Percentiles rank a stretch among this genome's conserved stretches.
phyloP scores from a whole-genome alignment of 2,329 filamentous ascomycete species.

The Phaeosphaeriaceae sp. region DNA sequence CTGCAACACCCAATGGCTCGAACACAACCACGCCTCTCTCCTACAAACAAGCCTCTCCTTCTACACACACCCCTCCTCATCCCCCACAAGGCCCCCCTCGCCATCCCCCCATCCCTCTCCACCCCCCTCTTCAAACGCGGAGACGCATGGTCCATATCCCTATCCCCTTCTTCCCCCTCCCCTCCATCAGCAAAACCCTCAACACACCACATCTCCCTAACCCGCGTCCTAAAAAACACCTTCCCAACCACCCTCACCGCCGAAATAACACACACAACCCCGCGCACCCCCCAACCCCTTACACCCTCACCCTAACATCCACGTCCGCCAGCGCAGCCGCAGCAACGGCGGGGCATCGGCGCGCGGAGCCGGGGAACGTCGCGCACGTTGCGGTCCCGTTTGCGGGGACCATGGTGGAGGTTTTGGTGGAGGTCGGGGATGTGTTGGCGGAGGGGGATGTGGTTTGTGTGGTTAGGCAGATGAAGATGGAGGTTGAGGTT shows the following conservation, averaged over 20 bases:
- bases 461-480: constrained; percentile 67
- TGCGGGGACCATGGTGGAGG: constrained; percentile 65
- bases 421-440: constrained; percentile 63
- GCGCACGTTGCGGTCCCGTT: constrained; percentile 64
- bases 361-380: constrained; percentile 58
- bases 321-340: constrained; percentile 53
- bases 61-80: neutral
- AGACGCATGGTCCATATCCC: constrained; percentile 63
- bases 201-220: constrained; percentile 61
- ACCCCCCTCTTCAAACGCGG: constrained; percentile 65
- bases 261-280: constrained; percentile 56
- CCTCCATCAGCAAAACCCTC: constrained; percentile 12
- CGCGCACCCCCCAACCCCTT: constrained; percentile 47
- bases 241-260: constrained; percentile 64
- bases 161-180: constrained; percentile 43
- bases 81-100: constrained; percentile 4
- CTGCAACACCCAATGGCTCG: constrained; percentile 66
- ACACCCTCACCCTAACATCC: constrained; percentile 54
- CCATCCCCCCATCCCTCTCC: no score
- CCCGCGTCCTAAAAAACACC: constrained; percentile 63
- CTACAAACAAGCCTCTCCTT: constrained; percentile 36
- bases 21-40: constrained; percentile 53
- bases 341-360: constrained; percentile 52
- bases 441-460: constrained; percentile 61
- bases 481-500: constrained; percentile 74